Base-by-base conservation (phyloP, 257 asterid species). In the Nicotiana attenuata region DNA sequence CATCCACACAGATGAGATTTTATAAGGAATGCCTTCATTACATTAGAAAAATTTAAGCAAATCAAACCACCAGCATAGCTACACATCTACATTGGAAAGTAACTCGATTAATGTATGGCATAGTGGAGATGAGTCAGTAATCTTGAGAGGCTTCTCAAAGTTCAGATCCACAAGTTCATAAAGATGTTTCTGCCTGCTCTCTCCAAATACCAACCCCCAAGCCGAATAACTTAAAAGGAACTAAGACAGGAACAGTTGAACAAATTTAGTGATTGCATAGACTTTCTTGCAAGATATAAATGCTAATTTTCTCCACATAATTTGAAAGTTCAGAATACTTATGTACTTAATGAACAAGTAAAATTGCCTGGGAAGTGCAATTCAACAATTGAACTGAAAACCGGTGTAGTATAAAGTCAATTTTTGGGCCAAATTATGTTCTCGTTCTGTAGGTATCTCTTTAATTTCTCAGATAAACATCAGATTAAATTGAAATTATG, bases 91-190 rank as follows among this genome's bases (percentile, higher is more conserved):
- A 24, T 7, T 47, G 63, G 22, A 10, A 15, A 47, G 79, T 50
- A 73, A 73, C 60, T 71, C 24, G 60, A 50, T 73, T 35, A 24
- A 73, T 24, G 60, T 29, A 73, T 22, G 61, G 4, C 61, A 50
- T 47, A 24, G 79, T 47, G 50, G 61, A 22, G 79, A 73, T 22
- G 38, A 45, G 38, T 73, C 26, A 24, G 24, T 26, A 73, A 50
- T 47, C 41, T 73, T 73, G 41, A 73, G 79, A 73, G 41, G 79
- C 61, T 73, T 73, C 79, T 47, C 63, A 73, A 50, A 73, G 79
- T 73, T 73, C 61, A 73, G 63, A 73, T 47, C 38, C 79, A 73
- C 61, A 73, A 50, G 61, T 73, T 50, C 6, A 47, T n/a, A 20
- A 22, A 73, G 61, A 15, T 73, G 41, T 47, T 45, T 73, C 60